These are phyloP conservation scores for Ogataea ramenticola DNA, from an alignment of 805 yeast species.

Conservation along the genomic window DNA sequence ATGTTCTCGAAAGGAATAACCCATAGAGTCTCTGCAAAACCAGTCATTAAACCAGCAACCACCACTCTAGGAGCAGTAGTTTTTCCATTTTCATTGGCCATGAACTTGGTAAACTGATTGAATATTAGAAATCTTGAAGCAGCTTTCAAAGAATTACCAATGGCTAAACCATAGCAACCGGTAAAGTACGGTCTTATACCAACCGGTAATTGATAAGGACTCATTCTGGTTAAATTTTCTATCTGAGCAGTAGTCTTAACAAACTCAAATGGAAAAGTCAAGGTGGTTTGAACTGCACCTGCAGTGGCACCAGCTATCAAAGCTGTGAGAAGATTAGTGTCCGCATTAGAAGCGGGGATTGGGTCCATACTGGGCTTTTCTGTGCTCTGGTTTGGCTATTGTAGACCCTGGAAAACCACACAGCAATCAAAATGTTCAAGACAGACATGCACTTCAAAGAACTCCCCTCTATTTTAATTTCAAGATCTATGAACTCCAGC, in stretches of 20 bases:
- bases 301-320: slow-evolving; percentile 55
- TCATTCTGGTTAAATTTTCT: slow-evolving; percentile 31
- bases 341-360: slow-evolving; percentile 14
- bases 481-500: no score
- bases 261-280: slow-evolving; percentile 68
- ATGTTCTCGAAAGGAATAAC: slow-evolving; percentile 88
- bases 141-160: slow-evolving; percentile 71
- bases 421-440: no score
- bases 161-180: slow-evolving; percentile 71
- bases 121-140: slow-evolving; percentile 66
- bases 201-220: slow-evolving; percentile 27
- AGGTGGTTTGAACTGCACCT: slow-evolving; percentile 52
- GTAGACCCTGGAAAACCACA: no score
- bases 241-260: slow-evolving; percentile 60
- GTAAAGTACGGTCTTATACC: slow-evolving; percentile 26
- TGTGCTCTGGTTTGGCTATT: no score
- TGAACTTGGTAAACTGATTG: slow-evolving; percentile 63
- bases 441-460: no score
- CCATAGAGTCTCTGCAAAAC: slow-evolving; percentile 71
- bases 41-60: slow-evolving; percentile 80
- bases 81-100: slow-evolving; percentile 52
- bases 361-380: slow-evolving; percentile 17
- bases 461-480: no score
- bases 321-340: slow-evolving; percentile 46
- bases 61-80: slow-evolving; percentile 75